These are phyloP conservation scores for Tylopilus sp. DNA, from an alignment of 768 basidiomycete genomes.

Conservation along the genomic window DNA sequence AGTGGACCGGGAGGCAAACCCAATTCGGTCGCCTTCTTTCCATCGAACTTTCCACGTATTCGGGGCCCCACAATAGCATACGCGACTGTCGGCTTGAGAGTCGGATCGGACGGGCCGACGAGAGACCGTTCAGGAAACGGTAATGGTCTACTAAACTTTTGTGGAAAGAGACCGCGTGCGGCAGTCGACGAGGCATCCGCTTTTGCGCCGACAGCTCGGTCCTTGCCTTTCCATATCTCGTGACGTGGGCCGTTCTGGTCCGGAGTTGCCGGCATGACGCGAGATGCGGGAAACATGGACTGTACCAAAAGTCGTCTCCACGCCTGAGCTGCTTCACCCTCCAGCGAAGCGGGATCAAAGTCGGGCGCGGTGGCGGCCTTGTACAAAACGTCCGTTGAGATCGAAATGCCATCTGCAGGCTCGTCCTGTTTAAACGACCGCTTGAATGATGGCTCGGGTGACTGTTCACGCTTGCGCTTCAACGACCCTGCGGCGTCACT, in stretches of 20 bases:
- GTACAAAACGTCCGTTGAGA: constrained; percentile 11
- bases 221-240: constrained; percentile 13
- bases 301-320: constrained; percentile 53
- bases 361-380: constrained; percentile 21
- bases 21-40: constrained; percentile 54
- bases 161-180: constrained; percentile 14
- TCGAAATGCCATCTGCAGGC: background rate
- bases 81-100: constrained; percentile 39
- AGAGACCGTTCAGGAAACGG: constrained; percentile 21
- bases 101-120: constrained; percentile 14
- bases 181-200: background rate
- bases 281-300: constrained; percentile 59
- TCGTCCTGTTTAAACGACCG: constrained; percentile 10
- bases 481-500: background rate
- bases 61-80: constrained; percentile 53
- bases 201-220: background rate
- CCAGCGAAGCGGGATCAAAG: constrained; percentile 34
- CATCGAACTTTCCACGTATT: constrained; percentile 71
- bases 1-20: constrained; percentile 59
- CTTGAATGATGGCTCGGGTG: constrained; percentile 40
- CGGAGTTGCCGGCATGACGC: constrained; percentile 4
- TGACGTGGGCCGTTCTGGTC: constrained; percentile 6
- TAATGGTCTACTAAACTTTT: constrained; percentile 15
- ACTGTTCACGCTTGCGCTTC: constrained; percentile 46
- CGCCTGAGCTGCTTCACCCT: constrained; percentile 45